A percentile compares a stretch with the other conserved stretches of the same genome.
Evolutionary conservation across 2,329 filamentous ascomycete species (phyloP).

Genomic region (Ceratocystis papillata): DNA sequence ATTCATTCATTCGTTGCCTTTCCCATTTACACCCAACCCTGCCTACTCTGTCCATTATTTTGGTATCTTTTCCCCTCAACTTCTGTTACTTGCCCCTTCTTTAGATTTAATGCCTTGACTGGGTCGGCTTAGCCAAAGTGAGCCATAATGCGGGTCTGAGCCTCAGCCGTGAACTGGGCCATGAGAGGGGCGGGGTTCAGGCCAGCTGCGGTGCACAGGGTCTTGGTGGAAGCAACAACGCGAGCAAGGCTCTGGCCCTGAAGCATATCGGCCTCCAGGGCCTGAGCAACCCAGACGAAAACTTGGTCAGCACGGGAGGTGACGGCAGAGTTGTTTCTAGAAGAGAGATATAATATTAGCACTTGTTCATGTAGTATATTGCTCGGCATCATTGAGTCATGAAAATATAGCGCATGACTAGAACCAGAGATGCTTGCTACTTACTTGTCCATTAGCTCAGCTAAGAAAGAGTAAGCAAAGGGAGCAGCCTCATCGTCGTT

Average conservation of each 20-base stretch:
- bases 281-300: slow-evolving; percentile 76
- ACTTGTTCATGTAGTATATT: neutral
- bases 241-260: slow-evolving; percentile 71
- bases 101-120: neutral
- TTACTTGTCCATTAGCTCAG: slow-evolving; percentile 88
- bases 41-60: slow-evolving; percentile 19
- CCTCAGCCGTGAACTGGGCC: slow-evolving; percentile 63
- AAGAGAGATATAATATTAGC: slow-evolving; percentile 11
- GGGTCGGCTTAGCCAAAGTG: slow-evolving; percentile 54
- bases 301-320: slow-evolving; percentile 66
- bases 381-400: neutral
- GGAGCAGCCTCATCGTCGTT: slow-evolving; percentile 97
- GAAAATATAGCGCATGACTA: neutral
- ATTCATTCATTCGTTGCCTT: slow-evolving; percentile 23
- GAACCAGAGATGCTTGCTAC: slow-evolving; percentile 33
- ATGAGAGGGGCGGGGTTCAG: slow-evolving; percentile 68
- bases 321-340: slow-evolving; percentile 75
- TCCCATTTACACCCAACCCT: slow-evolving; percentile 15
- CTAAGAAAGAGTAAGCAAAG: slow-evolving; percentile 86
- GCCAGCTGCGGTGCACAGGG: slow-evolving; percentile 60
- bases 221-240: slow-evolving; percentile 67
- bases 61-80: slow-evolving; percentile 12
- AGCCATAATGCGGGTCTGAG: slow-evolving; percentile 66
- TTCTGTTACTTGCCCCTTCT: slow-evolving; percentile 15
- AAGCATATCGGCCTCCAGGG: slow-evolving; percentile 80